Percentiles rank a stretch among this genome's conserved stretches.
These are phyloP conservation scores for Aspergillus candidus DNA, from an alignment of 2,329 filamentous ascomycete species.

Conservation along the genomic window DNA sequence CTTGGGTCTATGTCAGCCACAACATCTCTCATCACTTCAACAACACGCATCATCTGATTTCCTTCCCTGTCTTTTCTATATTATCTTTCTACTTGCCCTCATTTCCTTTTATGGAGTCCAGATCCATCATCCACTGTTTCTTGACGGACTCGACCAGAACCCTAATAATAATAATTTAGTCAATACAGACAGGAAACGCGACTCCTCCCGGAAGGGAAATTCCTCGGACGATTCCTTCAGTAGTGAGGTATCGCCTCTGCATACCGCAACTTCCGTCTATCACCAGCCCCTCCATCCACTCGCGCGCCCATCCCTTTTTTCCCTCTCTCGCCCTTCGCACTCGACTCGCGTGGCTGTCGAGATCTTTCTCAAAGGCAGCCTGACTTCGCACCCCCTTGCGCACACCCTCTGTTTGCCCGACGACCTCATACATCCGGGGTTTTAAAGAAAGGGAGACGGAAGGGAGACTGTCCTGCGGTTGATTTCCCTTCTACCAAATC, in stretches of 20 bases:
- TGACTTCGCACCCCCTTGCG: constrained; percentile 19
- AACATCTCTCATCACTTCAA: no score
- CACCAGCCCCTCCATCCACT: constrained; percentile 9
- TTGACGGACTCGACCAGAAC: no score
- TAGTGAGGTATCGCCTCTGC: constrained; percentile 16
- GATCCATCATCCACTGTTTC: no score
- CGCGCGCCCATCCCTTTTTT: constrained; percentile 16
- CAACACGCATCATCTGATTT: no score
- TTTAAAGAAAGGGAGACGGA: constrained; percentile 23
- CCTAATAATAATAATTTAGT: no score
- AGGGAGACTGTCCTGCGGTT: constrained; percentile 17
- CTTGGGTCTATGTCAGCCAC: no score
- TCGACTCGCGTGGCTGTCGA: constrained; percentile 19
- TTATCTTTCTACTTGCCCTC: no score
- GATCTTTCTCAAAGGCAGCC: constrained; percentile 9
- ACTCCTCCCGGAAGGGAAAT: constrained; percentile 15
- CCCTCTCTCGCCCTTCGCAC: constrained; percentile 8
- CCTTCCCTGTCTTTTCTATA: no score
- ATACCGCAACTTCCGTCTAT: constrained; percentile 23
- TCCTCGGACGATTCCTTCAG: constrained; percentile 15
- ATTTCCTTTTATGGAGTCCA: no score
- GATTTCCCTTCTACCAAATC: constrained; percentile 14
- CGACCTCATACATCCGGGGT: constrained; percentile 7
- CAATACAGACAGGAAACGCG: constrained; percentile 7
- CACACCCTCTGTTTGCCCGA: constrained; percentile 8